Percentiles rank a stretch among this genome's conserved stretches.
Conservation (phyloP, 768 basidiomycete species). For the Pulveroboletus frians region DNA sequence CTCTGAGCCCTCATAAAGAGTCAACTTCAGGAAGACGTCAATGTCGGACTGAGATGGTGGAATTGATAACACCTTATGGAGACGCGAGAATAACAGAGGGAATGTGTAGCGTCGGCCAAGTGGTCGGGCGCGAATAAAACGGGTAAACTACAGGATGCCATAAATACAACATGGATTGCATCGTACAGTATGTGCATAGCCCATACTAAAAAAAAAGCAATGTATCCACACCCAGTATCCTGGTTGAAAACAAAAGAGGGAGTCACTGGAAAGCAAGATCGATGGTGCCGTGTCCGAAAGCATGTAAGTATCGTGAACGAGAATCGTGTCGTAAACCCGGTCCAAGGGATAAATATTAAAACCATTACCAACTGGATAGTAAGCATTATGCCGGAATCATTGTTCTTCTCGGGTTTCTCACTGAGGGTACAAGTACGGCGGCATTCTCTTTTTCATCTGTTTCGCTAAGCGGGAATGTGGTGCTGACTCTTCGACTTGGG, state of each 20-base stretch:
- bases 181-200: constrained; percentile 6
- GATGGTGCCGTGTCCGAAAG: constrained; percentile 13
- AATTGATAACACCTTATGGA: neutral
- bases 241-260: constrained; percentile 4
- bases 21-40: constrained; percentile 18
- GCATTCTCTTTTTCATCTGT: constrained; percentile 60
- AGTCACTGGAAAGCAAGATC: constrained; percentile 9
- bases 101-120: too few relatives aligned
- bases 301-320: constrained; percentile 7
- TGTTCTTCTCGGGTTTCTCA: constrained; percentile 15
- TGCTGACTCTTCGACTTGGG: constrained; percentile 30
- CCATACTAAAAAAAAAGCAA: neutral
- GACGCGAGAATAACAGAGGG: neutral
- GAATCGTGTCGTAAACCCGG: neutral
- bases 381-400: constrained; percentile 13
- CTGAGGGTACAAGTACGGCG: constrained; percentile 20
- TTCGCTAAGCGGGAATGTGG: constrained; percentile 39
- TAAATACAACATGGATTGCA: constrained; percentile 17
- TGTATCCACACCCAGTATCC: constrained; percentile 4
- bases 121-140: too few relatives aligned
- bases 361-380: neutral
- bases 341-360: constrained; percentile 7
- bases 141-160: too few relatives aligned
- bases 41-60: neutral
- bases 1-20: constrained; percentile 4